phyloP scores from a whole-genome alignment of 805 yeast genomes.

The Kodamaea jinghongensis region DNA sequence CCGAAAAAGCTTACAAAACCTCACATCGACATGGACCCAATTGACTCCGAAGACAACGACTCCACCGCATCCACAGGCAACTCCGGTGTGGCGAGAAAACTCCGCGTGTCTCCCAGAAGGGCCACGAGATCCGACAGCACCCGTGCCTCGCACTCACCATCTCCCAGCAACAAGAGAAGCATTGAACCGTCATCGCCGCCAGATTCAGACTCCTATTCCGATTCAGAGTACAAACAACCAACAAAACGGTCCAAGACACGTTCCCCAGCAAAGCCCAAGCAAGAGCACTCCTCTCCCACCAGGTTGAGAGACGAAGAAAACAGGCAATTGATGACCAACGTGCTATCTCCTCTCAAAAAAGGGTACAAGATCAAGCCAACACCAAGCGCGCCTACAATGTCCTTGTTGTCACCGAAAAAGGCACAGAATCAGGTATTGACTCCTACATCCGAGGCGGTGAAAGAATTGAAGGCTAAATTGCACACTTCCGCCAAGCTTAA shows the following conservation, averaged over 20 bases:
- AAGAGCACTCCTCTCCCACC: too few relatives aligned
- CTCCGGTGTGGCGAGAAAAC: too few relatives aligned
- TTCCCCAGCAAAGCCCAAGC: slow-evolving; percentile 4
- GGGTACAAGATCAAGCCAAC: slow-evolving; percentile 26
- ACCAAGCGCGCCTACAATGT: slow-evolving; percentile 16
- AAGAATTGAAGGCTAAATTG: slow-evolving; percentile 39
- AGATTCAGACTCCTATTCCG: slow-evolving; percentile 1
- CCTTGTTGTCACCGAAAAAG: slow-evolving; percentile 19
- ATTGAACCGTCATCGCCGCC: too few relatives aligned
- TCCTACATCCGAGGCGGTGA: slow-evolving; percentile 31
- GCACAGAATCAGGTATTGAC: not conserved
- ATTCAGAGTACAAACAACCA: slow-evolving; percentile 1
- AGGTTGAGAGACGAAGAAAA: slow-evolving; percentile 19
- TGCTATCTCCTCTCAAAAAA: slow-evolving; percentile 21
- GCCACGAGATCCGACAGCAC: too few relatives aligned
- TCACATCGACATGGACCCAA: too few relatives aligned
- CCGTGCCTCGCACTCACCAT: too few relatives aligned
- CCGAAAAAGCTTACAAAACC: not conserved
- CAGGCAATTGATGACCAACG: slow-evolving; percentile 17
- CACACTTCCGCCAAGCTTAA: slow-evolving; percentile 45
- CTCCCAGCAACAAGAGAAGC: too few relatives aligned
- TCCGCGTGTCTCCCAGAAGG: too few relatives aligned
- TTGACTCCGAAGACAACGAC: too few relatives aligned
- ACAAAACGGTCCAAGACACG: slow-evolving; percentile 5
- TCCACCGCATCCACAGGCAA: too few relatives aligned